Evolutionary conservation across 192 early-diverging fungal genomes (phyloP), one percentile per base, ranked within the genome.

Genomic region (Thoreauomyces humboldtii): DNA sequence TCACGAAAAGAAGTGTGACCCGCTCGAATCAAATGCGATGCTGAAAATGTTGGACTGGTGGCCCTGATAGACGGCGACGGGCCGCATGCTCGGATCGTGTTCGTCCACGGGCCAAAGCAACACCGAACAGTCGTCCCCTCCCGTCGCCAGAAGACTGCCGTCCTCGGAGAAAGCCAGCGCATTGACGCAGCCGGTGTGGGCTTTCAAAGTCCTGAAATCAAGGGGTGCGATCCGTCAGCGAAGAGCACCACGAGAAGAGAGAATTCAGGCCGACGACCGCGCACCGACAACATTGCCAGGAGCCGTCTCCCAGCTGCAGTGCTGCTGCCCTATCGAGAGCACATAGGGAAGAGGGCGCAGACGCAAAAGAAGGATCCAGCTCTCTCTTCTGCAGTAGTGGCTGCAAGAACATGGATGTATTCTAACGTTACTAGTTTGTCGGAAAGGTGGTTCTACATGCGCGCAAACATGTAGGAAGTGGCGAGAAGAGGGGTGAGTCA

Each of bases 151-250:
- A 0, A 65, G 21, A 15, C n/a, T 22, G 17, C 52, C 35, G 7
- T 29, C 41, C 17, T 63, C 58, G 51, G n/a, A 25, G 53, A 65
- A 59, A 12, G 63, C 34, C 7, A 65, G 7, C 15, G 63, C 63
- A 56, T 65, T 65, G 19, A 65, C 63, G 63, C 63, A 65, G 4
- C 63, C 63, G 28, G 17, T 27, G 53, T 65, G 63, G n/a, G n/a
- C 52, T 42, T 65, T 65, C 34, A 65, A 29, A 1, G 24, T 7
- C 14, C 53, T 52, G 46, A 7, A 70, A 58, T 41, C 5, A 46
- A 41, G n/a, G 11, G 38, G n/a, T n/a, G n/a, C n/a, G n/a, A n/a
- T n/a, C n/a, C n/a, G n/a, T n/a, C 38, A 41, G n/a, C 38, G n/a
- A 12, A 41, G n/a, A 41, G n/a, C 9, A 9, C 9, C 38, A 41